Conservation (phyloP, 768 basidiomycete species). For the Termitomyces bulborhizus region DNA sequence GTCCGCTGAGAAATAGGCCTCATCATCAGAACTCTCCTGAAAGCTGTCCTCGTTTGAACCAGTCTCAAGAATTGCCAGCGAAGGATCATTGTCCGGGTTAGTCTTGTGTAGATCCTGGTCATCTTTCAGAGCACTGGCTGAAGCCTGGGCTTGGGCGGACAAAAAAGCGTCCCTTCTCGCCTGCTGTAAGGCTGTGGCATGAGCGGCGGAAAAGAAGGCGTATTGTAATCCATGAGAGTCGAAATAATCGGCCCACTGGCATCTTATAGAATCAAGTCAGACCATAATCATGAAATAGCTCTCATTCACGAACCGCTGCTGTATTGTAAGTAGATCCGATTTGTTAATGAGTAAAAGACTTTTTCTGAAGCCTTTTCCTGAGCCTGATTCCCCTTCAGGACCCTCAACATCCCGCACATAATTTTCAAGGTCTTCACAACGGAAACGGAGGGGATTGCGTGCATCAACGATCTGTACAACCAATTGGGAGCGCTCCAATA, state of each 20-base stretch:
- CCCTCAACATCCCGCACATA: conserved; percentile 86
- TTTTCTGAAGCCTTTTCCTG: conserved; percentile 64
- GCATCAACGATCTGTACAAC: conserved; percentile 96
- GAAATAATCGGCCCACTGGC: conserved; percentile 89
- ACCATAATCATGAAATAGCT: neutral
- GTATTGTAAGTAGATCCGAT: conserved; percentile 80
- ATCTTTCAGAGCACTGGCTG: conserved; percentile 6
- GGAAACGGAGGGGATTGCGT: conserved; percentile 87
- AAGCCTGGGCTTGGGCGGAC: conserved; percentile 19
- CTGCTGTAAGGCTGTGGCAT: conserved; percentile 80
- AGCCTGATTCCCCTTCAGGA: conserved; percentile 73
- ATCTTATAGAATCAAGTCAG: conserved; percentile 33
- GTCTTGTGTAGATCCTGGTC: conserved; percentile 2
- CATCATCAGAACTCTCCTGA: conserved; percentile 27
- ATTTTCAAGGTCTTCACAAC: conserved; percentile 85
- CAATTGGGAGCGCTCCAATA: conserved; percentile 90
- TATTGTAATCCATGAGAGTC: conserved; percentile 69
- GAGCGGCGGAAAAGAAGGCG: conserved; percentile 91
- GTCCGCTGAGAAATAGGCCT: conserved; percentile 42
- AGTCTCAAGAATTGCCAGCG: conserved; percentile 14
- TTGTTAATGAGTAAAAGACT: conserved; percentile 92
- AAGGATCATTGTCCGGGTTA: conserved; percentile 3
- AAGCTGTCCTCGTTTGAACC: conserved; percentile 23
- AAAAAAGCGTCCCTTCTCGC: conserved; percentile 48
- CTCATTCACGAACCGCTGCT: conserved; percentile 60